Conservation (phyloP, 2,329 filamentous ascomycete species). For the Monosporascus cannonballus region DNA sequence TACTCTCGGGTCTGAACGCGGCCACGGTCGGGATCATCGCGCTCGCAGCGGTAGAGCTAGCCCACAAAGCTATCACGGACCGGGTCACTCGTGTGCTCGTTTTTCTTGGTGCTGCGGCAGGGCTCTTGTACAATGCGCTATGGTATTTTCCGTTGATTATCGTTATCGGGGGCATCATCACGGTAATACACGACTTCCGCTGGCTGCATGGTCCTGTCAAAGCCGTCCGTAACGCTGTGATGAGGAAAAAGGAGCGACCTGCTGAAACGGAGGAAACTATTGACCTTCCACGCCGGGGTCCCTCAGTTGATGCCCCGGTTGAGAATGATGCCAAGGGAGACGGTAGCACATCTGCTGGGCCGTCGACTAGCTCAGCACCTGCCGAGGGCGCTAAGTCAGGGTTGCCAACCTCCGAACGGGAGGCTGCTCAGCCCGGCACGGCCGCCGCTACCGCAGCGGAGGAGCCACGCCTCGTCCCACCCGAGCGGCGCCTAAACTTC, state of each 20-base stretch:
- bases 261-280: background rate
- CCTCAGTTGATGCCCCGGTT: no score
- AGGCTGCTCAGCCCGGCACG: background rate
- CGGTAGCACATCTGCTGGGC: no score
- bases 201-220: slow-evolving; percentile 36
- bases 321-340: no score
- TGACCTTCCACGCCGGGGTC: no score
- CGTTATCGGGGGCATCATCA: slow-evolving; percentile 43
- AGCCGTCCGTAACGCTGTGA: background rate
- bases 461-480: slow-evolving; percentile 27
- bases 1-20: slow-evolving; percentile 66
- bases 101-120: slow-evolving; percentile 56
- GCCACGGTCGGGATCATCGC: slow-evolving; percentile 68
- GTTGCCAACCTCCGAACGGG: no score
- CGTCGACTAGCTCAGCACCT: no score
- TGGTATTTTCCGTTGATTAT: slow-evolving; percentile 72
- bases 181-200: slow-evolving; percentile 50
- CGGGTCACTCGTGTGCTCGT: slow-evolving; percentile 56
- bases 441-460: slow-evolving; percentile 1
- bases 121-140: slow-evolving; percentile 63
- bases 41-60: slow-evolving; percentile 61
- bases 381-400: no score
- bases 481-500: slow-evolving; percentile 29
- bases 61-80: slow-evolving; percentile 63
- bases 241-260: background rate